Base-by-base conservation (phyloP, 2,329 filamentous ascomycete genomes). In the Fonsecaea pedrosoi region DNA sequence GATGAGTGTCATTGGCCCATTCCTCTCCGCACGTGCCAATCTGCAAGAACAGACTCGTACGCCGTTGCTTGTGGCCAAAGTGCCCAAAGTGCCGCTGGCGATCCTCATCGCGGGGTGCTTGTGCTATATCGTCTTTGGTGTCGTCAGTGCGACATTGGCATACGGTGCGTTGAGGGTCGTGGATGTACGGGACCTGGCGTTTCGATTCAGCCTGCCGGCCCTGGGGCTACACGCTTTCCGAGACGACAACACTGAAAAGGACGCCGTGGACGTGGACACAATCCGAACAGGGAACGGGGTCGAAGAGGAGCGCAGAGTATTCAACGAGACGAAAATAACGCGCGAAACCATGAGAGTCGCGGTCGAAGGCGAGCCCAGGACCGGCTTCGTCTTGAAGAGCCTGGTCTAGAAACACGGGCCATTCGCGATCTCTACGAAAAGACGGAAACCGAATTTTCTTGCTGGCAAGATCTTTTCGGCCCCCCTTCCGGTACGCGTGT, bases 1-100 rank as follows among this genome's bases (percentile, higher is more conserved):
- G 54, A 61, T 73, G 64, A 69, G 58, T 25, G 66, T 69, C 15
- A 70, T 73, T n/a, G 71, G 71, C 10, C 65, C 66, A 8, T 71
- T 70, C 45, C 68, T 69, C 13, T 70, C 69, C 6, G 10, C 25
- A 7, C 64, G 71, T 9, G 35, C 58, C 13, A 71, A 70, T 32
- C 8, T 66, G 9, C 60, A 68, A 38, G 65, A 72, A 56, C 71
- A 72, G 21, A 67, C 56, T 1, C 66, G 69, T 4, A 68, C 65
- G 4, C 57, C 68, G 2, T 32, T 70, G 5, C 66, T 72, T n/a
- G 68, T 72, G 45, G 69, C 71, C 30, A 69, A 71, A 58, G 71
- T 72, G 7, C 69, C 69, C 12, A 71, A 71, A 55, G 45, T 58
- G 10, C 69, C 69, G 13, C 62, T 72, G 5, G 71, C 65, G 12